phyloP scores from a whole-genome alignment of 176 grass and related monocot species.

The Oryza glumipatula region DNA sequence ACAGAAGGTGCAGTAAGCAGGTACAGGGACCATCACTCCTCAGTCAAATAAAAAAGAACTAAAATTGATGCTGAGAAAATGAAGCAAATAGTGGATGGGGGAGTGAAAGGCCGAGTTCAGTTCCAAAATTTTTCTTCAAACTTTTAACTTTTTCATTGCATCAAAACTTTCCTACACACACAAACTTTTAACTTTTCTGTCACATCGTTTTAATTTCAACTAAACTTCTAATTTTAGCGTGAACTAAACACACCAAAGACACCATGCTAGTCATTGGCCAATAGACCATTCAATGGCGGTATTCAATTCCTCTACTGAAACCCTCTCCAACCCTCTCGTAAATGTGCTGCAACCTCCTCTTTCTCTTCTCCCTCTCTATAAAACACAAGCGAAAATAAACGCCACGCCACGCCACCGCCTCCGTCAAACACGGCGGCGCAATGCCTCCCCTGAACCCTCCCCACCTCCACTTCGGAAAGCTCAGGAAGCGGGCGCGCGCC shows the following conservation, averaged over 20 bases:
- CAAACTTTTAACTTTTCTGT: too few species aligned
- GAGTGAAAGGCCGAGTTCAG: not conserved
- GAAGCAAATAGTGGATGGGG: not conserved
- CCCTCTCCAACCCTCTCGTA: conserved; percentile 41
- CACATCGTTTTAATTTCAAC: too few species aligned
- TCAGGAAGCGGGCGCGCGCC: conserved; percentile 45
- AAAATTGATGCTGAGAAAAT: not conserved
- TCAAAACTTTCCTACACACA: too few species aligned
- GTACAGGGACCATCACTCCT: not conserved
- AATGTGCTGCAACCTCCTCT: conserved; percentile 16
- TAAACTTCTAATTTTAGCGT: too few species aligned
- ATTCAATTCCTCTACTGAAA: conserved; percentile 54
- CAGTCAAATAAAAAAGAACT: not conserved
- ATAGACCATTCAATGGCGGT: conserved; percentile 38
- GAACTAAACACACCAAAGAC: too few species aligned
- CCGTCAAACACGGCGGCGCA: conserved; percentile 40
- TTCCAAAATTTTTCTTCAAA: too few species aligned
- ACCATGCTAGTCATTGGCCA: conserved; percentile 13
- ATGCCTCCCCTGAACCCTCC: conserved; percentile 61
- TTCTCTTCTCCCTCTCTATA: conserved; percentile 13
- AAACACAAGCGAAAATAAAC: conserved; percentile 36
- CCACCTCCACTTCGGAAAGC: conserved; percentile 48
- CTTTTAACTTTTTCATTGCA: too few species aligned
- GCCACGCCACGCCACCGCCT: conserved; percentile 24
- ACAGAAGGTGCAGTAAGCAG: not conserved